Evolutionary conservation across 2,329 filamentous ascomycete genomes (phyloP).

Genomic region (Ophiocordyceps camponoti-leonardi): DNA sequence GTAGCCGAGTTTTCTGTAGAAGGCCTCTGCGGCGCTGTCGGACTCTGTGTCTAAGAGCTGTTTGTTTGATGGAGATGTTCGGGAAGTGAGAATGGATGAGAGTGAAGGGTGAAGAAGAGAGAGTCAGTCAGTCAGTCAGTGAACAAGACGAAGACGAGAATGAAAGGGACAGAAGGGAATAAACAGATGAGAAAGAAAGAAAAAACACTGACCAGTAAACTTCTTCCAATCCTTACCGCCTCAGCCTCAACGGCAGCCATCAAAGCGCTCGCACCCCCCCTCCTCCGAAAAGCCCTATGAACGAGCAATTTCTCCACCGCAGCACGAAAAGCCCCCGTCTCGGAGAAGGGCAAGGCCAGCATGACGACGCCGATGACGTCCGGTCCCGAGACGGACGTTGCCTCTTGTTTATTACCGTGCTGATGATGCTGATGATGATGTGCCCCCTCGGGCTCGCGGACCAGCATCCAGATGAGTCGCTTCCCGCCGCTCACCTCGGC

Average conservation of each 20-base stretch:
- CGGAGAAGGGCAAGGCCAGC: constrained; percentile 29
- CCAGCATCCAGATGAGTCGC: constrained; percentile 35
- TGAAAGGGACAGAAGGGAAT: background rate
- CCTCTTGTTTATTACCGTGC: background rate
- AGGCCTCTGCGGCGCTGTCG: constrained; percentile 30
- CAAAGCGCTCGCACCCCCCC: constrained; percentile 32
- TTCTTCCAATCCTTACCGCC: constrained; percentile 28
- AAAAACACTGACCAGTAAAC: constrained; percentile 30
- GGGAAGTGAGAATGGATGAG: too few relatives aligned
- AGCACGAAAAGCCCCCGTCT: constrained; percentile 39
- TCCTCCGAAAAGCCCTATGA: constrained; percentile 28
- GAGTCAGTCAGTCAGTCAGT: background rate
- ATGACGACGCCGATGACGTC: constrained; percentile 39
- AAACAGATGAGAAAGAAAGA: background rate
- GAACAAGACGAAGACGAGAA: background rate
- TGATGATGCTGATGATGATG: constrained; percentile 4
- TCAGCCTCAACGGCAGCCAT: constrained; percentile 37
- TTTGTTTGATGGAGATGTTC: too few relatives aligned
- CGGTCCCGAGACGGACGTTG: constrained; percentile 8
- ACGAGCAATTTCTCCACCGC: constrained; percentile 41
- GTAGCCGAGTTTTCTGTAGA: constrained; percentile 41
- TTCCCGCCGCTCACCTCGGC: constrained; percentile 25
- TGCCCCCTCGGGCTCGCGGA: constrained; percentile 18
- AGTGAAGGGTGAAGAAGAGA: background rate
- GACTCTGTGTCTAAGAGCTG: constrained; percentile 36